Evolutionary conservation across 1,284 basidiomycete genomes (phyloP).

Genomic region (Ceratobasidium sp.): DNA sequence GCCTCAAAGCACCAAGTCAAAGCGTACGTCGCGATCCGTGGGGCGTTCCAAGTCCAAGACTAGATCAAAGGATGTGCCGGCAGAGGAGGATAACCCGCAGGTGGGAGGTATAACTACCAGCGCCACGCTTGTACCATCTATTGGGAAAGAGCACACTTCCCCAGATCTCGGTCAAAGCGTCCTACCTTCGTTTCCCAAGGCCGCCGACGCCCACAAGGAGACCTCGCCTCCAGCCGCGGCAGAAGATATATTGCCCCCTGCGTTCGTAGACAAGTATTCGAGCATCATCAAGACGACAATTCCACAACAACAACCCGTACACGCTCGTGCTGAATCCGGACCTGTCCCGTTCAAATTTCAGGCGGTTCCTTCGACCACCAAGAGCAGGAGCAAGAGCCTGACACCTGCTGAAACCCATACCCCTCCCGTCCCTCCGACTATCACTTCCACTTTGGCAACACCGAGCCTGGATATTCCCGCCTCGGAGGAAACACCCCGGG

Average conservation of each 20-base stretch:
- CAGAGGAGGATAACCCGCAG: constrained; percentile 11
- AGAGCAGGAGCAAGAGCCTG: constrained; percentile 22
- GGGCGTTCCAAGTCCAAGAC: constrained; percentile 40
- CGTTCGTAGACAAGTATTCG: background rate
- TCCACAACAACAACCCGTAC: background rate
- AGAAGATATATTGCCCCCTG: background rate
- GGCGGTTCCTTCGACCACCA: background rate
- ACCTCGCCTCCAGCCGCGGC: background rate
- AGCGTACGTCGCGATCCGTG: constrained; percentile 16
- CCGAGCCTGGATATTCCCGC: background rate
- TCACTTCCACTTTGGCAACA: background rate
- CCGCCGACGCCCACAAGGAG: background rate
- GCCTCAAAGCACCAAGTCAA: constrained; percentile 4
- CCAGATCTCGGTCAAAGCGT: background rate
- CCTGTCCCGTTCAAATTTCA: constrained; percentile 40
- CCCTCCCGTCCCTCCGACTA: background rate
- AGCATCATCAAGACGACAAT: background rate
- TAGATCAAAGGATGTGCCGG: constrained; percentile 5
- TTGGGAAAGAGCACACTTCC: background rate
- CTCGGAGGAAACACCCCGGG: background rate
- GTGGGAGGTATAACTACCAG: background rate
- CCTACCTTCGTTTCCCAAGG: background rate
- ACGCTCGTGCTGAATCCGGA: constrained; percentile 1
- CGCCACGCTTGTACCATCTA: background rate
- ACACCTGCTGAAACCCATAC: background rate